Conservation (phyloP, 2,329 filamentous ascomycete species). For the Trichophyton mentagrophytes region DNA sequence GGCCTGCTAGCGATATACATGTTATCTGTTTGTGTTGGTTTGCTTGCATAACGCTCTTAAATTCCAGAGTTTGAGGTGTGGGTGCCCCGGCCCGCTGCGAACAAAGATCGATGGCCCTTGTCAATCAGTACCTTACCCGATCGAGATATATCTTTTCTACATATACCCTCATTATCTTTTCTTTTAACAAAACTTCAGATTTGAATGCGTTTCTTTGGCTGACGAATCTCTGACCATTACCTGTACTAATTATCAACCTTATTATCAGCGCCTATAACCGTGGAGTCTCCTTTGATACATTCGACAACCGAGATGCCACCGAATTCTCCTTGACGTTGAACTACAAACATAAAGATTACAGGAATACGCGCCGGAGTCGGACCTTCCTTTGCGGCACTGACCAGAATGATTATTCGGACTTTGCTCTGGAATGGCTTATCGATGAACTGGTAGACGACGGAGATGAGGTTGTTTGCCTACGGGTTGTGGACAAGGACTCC, state of each 20-base stretch:
- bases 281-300: constrained; percentile 64
- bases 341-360: constrained; percentile 74
- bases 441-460: constrained; percentile 88
- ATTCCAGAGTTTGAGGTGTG: neutral
- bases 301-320: constrained; percentile 52
- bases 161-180: neutral
- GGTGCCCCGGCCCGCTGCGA: neutral
- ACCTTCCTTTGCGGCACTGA: constrained; percentile 87
- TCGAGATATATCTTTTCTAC: neutral
- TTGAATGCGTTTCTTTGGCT: constrained; percentile 6
- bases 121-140: constrained; percentile 1
- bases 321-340: constrained; percentile 72
- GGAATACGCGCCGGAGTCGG: constrained; percentile 63
- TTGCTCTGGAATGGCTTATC: constrained; percentile 82
- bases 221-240: constrained; percentile 4
- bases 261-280: constrained; percentile 46
- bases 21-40: neutral
- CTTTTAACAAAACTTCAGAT: neutral
- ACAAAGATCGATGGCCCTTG: neutral
- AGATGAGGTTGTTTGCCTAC: constrained; percentile 81
- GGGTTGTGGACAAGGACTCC: constrained; percentile 73
- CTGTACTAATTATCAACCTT: neutral
- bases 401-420: constrained; percentile 82
- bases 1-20: neutral
- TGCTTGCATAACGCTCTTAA: no score